Evolutionary conservation across 1,284 basidiomycete genomes (phyloP), one percentile per base, ranked within the genome.

Genomic region (Neonothopanus nambi): DNA sequence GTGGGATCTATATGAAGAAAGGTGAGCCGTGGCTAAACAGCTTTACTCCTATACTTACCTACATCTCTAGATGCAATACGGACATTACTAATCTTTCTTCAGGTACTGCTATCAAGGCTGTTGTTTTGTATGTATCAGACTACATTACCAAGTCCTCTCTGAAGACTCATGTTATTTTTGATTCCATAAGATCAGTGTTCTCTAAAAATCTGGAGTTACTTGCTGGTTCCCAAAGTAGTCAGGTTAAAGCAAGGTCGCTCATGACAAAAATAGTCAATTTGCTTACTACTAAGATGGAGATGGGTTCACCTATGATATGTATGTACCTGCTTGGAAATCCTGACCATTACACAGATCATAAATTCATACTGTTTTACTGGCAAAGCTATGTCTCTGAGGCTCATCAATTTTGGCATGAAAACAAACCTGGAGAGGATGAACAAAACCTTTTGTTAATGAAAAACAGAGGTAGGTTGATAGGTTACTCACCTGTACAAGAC

Each of bases 111-210:
- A 62, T 74, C 7, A 72, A 71, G 51, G 64, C 68, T 28, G 65
- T 72, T 6, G 54, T 75, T 7, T 57, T 61, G 5, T 76, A 74
- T 65, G 61, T 75, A 2, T 65, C 71, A 3, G 70, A 76, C 52
- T 76, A 75, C 61, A 65, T 76, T 18, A 74, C 71, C 0, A 76
- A 76, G 50, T 42, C 59, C 3, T 30, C 52, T 1, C 48, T 75
- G 13, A 73, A 72, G 46, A 74, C 70, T 4, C 62, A 69, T 57
- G 57, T 55, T 0, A 71, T 73, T 1, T 56, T 73, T 9, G 50
- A 70, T 61, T 54, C 57, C n/a, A 62, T 73, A 11, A 40, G 50
- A 24, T 52, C 50, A 15, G 60, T 70, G 3, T 67, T 70, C 55
- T 48, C 61, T 1, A 63, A 58, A 18, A 60, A 65, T 49, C 21